Conservation (phyloP, 768 basidiomycete genomes). For the Paxillus involutus region DNA sequence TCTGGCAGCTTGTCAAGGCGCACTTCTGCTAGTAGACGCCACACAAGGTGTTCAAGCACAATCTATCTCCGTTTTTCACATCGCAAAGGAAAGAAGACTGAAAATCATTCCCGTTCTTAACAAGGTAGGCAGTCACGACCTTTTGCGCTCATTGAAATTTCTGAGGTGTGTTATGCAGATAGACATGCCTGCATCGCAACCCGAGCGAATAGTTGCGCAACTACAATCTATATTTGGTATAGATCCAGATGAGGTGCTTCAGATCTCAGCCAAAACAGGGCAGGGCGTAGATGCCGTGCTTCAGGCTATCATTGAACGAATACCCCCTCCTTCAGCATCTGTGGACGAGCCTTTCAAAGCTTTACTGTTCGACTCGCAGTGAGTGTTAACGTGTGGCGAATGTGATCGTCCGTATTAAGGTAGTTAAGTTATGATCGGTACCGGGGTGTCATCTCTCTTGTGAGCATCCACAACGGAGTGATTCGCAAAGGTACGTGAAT, state of each 20-base stretch:
- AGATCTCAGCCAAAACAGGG: constrained; percentile 93
- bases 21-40: constrained; percentile 85
- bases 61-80: constrained; percentile 91
- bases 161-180: constrained; percentile 49
- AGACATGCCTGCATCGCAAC: constrained; percentile 88
- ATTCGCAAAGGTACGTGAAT: constrained; percentile 68
- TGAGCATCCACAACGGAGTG: constrained; percentile 78
- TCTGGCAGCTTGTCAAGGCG: constrained; percentile 92
- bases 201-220: constrained; percentile 76
- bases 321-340: constrained; percentile 75
- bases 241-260: constrained; percentile 68
- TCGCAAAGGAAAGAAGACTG: constrained; percentile 77
- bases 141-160: neutral
- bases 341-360: constrained; percentile 66
- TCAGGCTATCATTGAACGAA: constrained; percentile 74
- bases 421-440: constrained; percentile 84
- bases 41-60: constrained; percentile 98
- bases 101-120: constrained; percentile 90
- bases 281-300: constrained; percentile 77
- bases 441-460: constrained; percentile 91
- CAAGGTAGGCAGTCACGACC: constrained; percentile 53
- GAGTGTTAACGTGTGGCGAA: constrained; percentile 25
- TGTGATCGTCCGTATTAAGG: constrained; percentile 5
- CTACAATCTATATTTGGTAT: constrained; percentile 83
- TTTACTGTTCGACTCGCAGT: constrained; percentile 93